A percentile compares a stretch with the other conserved stretches of the same genome.
Conservation (phyloP, 345 rosid genomes). For the Syzygium aromaticum region DNA sequence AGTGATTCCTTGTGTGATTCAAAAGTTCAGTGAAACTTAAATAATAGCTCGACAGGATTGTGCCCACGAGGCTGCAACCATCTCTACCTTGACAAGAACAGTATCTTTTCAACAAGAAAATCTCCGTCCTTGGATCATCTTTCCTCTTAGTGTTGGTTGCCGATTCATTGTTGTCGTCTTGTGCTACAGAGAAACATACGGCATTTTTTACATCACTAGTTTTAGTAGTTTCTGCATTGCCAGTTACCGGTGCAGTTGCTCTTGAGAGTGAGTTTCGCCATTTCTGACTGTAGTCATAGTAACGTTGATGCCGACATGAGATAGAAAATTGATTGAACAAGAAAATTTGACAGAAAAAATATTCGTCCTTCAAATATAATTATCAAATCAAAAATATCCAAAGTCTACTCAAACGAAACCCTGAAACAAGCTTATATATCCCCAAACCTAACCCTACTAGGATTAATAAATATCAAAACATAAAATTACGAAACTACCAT, state of each 20-base stretch:
- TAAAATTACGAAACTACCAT: too few relatives aligned
- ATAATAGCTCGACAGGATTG: not conserved
- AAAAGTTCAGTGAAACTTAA: not conserved
- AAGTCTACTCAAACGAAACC: too few relatives aligned
- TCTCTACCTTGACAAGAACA: not conserved
- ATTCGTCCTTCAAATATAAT: too few relatives aligned
- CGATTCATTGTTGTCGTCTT: not conserved
- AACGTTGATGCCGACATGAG: too few relatives aligned
- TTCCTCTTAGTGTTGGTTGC: not conserved
- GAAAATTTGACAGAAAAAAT: too few relatives aligned
- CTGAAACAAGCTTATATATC: too few relatives aligned
- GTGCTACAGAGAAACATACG: slow-evolving; percentile 71
- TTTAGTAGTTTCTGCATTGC: slow-evolving; percentile 66
- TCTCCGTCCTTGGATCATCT: not conserved
- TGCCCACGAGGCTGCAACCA: not conserved
- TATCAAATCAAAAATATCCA: too few relatives aligned
- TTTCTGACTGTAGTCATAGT: not conserved
- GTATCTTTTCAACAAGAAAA: not conserved
- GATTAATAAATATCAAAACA: too few relatives aligned
- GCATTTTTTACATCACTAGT: slow-evolving; percentile 75
- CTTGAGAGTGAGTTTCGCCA: slow-evolving; percentile 42
- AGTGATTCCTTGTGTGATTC: not conserved
- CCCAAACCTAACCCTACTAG: too few relatives aligned
- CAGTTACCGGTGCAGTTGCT: slow-evolving; percentile 63
- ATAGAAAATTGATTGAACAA: too few relatives aligned